phyloP scores from a whole-genome alignment of 148 eudicot genomes.

The Arctostaphylos glauca region DNA sequence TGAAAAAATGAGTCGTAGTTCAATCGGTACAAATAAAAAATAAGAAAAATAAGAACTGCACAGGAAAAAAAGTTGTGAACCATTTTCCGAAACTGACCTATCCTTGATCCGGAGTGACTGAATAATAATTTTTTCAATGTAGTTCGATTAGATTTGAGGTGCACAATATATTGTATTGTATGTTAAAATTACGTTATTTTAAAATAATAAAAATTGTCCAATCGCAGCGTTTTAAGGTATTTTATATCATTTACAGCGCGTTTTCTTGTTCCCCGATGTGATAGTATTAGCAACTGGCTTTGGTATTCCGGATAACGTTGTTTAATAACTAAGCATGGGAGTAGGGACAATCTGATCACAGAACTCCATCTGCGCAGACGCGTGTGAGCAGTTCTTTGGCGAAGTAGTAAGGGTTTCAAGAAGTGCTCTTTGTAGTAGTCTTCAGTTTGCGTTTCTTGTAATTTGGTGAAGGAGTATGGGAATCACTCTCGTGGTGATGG shows the following conservation, averaged over 20 bases:
- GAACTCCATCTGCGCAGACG: background rate
- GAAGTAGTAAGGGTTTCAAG: background rate
- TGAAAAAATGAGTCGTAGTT: no score
- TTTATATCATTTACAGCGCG: background rate
- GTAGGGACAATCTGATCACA: constrained; percentile 8
- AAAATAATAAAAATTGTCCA: no score
- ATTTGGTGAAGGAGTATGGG: background rate
- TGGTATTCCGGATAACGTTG: constrained; percentile 21
- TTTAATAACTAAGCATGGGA: constrained; percentile 8
- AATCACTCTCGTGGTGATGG: background rate
- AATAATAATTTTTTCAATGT: no score
- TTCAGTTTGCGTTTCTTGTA: background rate
- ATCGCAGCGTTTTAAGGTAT: no score
- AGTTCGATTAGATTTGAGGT: no score
- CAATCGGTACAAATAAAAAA: no score
- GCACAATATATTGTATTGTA: no score
- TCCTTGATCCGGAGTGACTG: no score
- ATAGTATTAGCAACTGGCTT: background rate
- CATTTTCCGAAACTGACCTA: no score
- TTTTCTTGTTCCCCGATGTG: background rate
- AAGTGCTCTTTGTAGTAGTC: background rate
- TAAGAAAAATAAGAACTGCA: no score
- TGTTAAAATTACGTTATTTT: no score
- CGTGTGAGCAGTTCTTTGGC: background rate
- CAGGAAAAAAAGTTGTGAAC: no score